phyloP scores from a whole-genome alignment of 352 stramenopile genomes.

The Plasmopara halstedii region DNA sequence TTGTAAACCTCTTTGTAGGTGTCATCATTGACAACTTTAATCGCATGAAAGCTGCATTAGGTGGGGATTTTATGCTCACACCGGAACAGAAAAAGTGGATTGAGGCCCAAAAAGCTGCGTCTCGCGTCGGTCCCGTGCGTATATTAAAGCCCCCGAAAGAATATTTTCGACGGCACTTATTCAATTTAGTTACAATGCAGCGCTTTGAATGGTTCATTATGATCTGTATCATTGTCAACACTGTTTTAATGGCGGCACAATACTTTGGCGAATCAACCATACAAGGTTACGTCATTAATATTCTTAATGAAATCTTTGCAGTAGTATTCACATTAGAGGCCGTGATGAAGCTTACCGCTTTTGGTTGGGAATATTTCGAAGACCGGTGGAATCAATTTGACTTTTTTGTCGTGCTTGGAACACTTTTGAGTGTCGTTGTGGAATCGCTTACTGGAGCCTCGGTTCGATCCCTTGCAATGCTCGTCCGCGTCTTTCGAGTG shows the following conservation, averaged over 20 bases:
- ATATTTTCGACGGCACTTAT: constrained; percentile 45
- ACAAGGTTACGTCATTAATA: constrained; percentile 46
- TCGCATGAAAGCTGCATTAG: constrained; percentile 74
- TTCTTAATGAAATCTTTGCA: constrained; percentile 84
- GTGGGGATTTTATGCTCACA: constrained; percentile 76
- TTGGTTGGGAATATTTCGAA: constrained; percentile 75
- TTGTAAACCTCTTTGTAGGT: constrained; percentile 91
- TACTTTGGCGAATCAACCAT: constrained; percentile 74
- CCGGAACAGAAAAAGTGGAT: constrained; percentile 89
- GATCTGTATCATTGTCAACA: constrained; percentile 86
- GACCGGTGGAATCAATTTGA: constrained; percentile 88
- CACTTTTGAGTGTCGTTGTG: constrained; percentile 51
- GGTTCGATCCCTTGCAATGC: constrained; percentile 68
- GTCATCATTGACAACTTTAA: constrained; percentile 95
- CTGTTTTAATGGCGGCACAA: constrained; percentile 79
- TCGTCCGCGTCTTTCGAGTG: constrained; percentile 89
- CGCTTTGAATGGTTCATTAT: constrained; percentile 88
- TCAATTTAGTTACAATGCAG: constrained; percentile 48
- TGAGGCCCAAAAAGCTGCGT: constrained; percentile 63
- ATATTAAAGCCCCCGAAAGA: constrained; percentile 45
- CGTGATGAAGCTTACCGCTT: constrained; percentile 78
- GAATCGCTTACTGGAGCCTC: constrained; percentile 46
- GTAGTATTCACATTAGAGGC: constrained; percentile 86
- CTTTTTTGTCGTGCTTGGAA: constrained; percentile 72
- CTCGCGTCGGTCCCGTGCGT: constrained; percentile 51